Percentiles rank a stretch among this genome's conserved stretches.
phyloP scores from a whole-genome alignment of 1,284 basidiomycete genomes.

The Trichosporon sp. region DNA sequence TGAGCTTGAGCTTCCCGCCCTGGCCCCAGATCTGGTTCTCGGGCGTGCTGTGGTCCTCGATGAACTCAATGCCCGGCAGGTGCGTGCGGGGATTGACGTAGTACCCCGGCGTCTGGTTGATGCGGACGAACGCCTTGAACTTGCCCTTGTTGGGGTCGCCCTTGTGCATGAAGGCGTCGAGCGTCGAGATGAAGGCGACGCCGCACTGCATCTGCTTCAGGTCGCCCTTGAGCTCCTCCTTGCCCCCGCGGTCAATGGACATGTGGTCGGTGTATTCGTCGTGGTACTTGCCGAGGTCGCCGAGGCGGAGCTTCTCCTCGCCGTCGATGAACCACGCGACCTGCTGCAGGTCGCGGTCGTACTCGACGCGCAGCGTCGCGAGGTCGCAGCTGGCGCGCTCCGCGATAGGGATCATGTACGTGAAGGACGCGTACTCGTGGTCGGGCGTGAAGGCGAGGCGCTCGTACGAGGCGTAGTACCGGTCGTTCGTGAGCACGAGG shows the following conservation, averaged over 20 bases:
- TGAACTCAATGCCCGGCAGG: not conserved
- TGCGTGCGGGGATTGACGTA: not conserved
- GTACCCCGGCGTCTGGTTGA: not conserved
- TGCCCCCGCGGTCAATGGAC: not conserved
- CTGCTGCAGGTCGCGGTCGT: not conserved
- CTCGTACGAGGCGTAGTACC: not conserved
- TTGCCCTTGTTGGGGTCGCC: not conserved
- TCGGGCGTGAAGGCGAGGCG: not conserved
- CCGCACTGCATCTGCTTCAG: not conserved
- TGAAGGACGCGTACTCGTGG: not conserved
- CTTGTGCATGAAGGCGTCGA: not conserved
- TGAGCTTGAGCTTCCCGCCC: not conserved
- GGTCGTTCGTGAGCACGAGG: not conserved
- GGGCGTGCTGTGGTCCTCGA: not conserved
- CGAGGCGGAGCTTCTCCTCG: not conserved
- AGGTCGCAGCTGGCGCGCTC: not conserved
- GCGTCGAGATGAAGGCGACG: not conserved
- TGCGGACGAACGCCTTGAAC: not conserved
- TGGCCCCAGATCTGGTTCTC: not conserved
- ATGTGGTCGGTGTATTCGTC: not conserved
- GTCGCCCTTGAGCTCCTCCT: not conserved
- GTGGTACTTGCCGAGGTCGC: not conserved
- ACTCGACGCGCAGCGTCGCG: not conserved
- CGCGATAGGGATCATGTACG: not conserved
- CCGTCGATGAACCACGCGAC: not conserved